Conservation (phyloP, 192 early-diverging fungal genomes). For the Gamsiella multidivaricata region DNA sequence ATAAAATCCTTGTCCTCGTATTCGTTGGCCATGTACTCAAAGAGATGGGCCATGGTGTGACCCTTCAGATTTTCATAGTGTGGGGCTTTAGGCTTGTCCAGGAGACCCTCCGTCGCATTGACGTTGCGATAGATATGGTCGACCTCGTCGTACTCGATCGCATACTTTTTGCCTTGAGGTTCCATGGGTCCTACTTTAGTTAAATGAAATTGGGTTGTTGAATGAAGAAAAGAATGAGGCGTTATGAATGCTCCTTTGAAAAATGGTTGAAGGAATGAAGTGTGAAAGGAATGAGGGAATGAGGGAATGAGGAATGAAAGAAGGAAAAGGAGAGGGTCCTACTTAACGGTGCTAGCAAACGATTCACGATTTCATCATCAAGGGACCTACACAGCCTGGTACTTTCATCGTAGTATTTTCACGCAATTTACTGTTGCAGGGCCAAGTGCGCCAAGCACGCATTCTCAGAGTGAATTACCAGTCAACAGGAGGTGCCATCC, state of each 20-base stretch:
- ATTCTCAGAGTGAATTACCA: too few species aligned
- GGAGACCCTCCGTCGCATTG: constrained; percentile 44
- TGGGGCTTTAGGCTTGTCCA: constrained; percentile 47
- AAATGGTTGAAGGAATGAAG: background rate
- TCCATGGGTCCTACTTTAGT: constrained; percentile 2
- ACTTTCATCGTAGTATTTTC: too few species aligned
- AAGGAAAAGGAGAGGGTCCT: too few species aligned
- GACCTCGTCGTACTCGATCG: constrained; percentile 53
- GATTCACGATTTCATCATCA: too few species aligned
- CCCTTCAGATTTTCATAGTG: constrained; percentile 30
- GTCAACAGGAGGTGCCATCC: too few species aligned
- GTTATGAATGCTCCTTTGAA: too few species aligned
- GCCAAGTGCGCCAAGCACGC: too few species aligned
- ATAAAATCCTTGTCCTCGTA: constrained; percentile 54
- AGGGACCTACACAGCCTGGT: too few species aligned
- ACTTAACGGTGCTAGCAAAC: too few species aligned
- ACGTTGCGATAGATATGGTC: constrained; percentile 57
- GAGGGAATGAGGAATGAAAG: too few species aligned
- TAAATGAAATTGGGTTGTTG: background rate
- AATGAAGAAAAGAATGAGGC: background rate
- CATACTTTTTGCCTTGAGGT: constrained; percentile 25
- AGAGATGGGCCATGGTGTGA: constrained; percentile 51
- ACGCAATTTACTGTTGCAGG: too few species aligned
- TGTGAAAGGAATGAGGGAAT: background rate
- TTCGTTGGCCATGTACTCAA: constrained; percentile 50